Evolutionary conservation across 1,284 basidiomycete species (phyloP), one percentile per base, ranked within the genome.

Genomic region (Sporisorium iseilematis-ciliati): DNA sequence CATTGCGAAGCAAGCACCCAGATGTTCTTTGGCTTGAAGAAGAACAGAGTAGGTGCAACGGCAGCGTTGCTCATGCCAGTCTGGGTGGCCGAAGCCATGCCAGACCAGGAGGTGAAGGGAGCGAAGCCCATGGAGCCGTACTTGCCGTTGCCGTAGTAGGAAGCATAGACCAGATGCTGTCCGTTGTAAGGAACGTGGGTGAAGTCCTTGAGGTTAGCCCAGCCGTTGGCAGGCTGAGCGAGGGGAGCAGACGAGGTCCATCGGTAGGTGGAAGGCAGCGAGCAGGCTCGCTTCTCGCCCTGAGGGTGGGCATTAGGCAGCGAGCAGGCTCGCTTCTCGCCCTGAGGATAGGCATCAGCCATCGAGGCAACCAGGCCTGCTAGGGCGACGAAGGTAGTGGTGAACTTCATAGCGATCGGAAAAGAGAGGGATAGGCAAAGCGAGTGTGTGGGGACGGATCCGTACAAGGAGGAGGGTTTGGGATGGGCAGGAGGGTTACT

Each of bases 181-280:
- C 62, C 67, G 29, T 70, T 70, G 62, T 60, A 70, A 43, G 62
- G 67, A 43, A 70, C 67, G 57, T 64, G 57, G 16, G 67, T 70
- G 40, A 70, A 70, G 42, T 70, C 67, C 57, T 70, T 70, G 33
- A 70, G 31, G 10, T 49, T 42, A 10, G 1, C 38, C 67, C 61
- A 70, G 43, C 62, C 61, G 18, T 65, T 38, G 38, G 52, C 38
- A 50, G 67, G 61, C 50, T 60, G 49, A 43, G 67, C 67, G 23
- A 70, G 67, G 14, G 57, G 53, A 2, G 56, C 67, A 14, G 57
- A 57, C 12, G 67, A 60, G 20, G 57, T 70, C 67, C 67, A 70
- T 1, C 38, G 8, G 54, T 70, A 70, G 16, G 57, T 48, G 6
- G 57, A 48, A 41, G 67, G 67, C 43, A 70, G 57, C 49, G 61